phyloP scores from a whole-genome alignment of 2,329 filamentous ascomycete species.

The Beauveria medogensis region DNA sequence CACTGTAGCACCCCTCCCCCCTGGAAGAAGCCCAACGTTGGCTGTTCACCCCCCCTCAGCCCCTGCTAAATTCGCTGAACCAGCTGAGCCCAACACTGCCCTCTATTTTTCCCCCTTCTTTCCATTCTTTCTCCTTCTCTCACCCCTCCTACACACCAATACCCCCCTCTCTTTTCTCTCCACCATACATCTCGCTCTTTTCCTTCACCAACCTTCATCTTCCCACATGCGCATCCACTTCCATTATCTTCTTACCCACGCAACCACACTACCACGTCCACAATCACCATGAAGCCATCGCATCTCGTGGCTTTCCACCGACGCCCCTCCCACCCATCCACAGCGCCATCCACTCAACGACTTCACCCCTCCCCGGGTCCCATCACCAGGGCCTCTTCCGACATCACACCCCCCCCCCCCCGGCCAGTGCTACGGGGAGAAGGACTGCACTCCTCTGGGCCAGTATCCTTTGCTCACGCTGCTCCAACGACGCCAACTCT shows the following conservation, averaged over 20 bases:
- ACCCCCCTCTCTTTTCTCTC: not conserved
- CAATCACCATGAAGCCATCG: constrained; percentile 4
- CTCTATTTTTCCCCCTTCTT: too few relatives aligned
- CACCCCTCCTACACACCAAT: not conserved
- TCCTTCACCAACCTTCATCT: not conserved
- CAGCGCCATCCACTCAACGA: not conserved
- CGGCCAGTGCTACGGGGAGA: not conserved
- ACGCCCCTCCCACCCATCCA: constrained; percentile 8
- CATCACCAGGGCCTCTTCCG: not conserved
- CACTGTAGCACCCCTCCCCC: not conserved
- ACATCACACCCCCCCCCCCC: not conserved
- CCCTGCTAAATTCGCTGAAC: not conserved
- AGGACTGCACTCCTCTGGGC: not conserved
- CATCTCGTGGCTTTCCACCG: constrained; percentile 7
- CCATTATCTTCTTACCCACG: constrained; percentile 8
- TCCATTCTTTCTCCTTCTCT: not conserved
- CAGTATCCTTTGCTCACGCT: not conserved
- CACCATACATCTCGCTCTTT: not conserved
- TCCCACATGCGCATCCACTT: constrained; percentile 7
- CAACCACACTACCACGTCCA: not conserved
- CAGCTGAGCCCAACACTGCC: not conserved
- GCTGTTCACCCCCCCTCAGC: not conserved
- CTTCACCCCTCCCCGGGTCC: not conserved
- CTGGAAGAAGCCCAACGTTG: not conserved
- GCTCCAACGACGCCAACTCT: constrained; percentile 3